Conservation (phyloP, 1,139 yeast genomes). For the Sugiyamaella paludigena region DNA sequence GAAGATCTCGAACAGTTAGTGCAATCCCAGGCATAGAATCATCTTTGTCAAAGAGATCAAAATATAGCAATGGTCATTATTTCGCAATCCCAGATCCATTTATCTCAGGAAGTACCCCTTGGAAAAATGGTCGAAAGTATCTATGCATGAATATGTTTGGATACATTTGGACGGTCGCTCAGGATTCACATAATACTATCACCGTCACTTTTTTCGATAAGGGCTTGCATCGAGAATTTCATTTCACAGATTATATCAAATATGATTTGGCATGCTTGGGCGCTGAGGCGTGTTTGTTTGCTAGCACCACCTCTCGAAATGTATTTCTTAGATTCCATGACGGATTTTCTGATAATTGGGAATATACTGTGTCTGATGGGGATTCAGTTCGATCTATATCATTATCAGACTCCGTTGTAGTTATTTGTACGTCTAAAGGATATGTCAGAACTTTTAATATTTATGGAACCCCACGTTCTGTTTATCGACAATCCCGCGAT, state of each 20-base stretch:
- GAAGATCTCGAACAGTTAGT: not conserved
- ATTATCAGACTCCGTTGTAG: slow-evolving; percentile 47
- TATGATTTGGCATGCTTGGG: slow-evolving; percentile 78
- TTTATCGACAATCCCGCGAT: slow-evolving; percentile 46
- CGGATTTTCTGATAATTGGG: slow-evolving; percentile 41
- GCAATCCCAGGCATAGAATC: not conserved
- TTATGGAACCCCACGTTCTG: slow-evolving; percentile 54
- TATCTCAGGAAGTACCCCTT: slow-evolving; percentile 86
- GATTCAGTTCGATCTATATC: slow-evolving; percentile 55
- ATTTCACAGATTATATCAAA: slow-evolving; percentile 70
- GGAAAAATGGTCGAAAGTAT: slow-evolving; percentile 67
- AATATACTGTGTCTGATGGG: slow-evolving; percentile 38
- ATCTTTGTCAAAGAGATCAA: slow-evolving; percentile 1
- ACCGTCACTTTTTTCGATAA: slow-evolving; percentile 87
- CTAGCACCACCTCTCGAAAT: slow-evolving; percentile 33
- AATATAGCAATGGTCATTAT: not conserved
- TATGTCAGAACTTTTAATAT: slow-evolving; percentile 53
- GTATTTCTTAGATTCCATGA: slow-evolving; percentile 37
- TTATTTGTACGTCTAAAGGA: slow-evolving; percentile 58
- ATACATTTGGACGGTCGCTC: slow-evolving; percentile 75
- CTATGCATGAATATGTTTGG: slow-evolving; percentile 80
- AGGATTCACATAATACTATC: slow-evolving; percentile 59
- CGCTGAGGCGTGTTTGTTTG: slow-evolving; percentile 63
- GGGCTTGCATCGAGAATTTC: slow-evolving; percentile 75
- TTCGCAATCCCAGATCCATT: slow-evolving; percentile 40